Percentiles rank a stretch among this genome's conserved stretches.
Evolutionary conservation across 352 stramenopile genomes (phyloP).

Genomic region (Globisporangium apiculatum): DNA sequence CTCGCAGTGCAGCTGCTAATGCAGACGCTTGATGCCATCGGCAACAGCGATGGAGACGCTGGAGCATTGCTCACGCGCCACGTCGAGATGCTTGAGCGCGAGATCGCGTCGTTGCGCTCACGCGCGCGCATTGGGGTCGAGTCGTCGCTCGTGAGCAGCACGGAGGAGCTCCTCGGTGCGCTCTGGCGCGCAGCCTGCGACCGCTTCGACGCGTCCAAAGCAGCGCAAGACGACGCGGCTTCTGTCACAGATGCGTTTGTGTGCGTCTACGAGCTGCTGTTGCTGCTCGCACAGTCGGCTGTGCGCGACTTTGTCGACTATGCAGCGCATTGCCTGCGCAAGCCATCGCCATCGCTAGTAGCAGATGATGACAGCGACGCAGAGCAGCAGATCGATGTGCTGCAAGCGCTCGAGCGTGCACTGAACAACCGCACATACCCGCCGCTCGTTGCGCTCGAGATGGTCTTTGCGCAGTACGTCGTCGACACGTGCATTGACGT

Average conservation of each 20-base stretch:
- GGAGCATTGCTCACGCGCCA: background rate
- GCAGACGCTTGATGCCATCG: background rate
- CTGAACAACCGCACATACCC: conserved; percentile 28
- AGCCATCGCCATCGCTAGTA: too few relatives aligned
- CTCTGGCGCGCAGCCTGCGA: background rate
- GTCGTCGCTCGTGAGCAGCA: conserved; percentile 9
- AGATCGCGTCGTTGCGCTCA: background rate
- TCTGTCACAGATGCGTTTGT: conserved; percentile 14
- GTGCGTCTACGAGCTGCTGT: conserved; percentile 17
- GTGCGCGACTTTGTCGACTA: conserved; percentile 15
- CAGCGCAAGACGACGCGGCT: background rate
- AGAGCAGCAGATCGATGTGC: conserved; percentile 21
- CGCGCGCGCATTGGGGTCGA: conserved; percentile 6
- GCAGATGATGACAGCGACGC: background rate
- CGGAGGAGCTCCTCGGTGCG: background rate
- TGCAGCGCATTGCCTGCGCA: background rate
- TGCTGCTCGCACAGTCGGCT: conserved; percentile 12
- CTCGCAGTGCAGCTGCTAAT: conserved; percentile 14
- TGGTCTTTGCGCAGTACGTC: conserved; percentile 38
- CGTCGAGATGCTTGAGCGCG: conserved; percentile 2
- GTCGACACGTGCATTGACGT: conserved; percentile 37
- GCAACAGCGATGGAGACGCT: background rate
- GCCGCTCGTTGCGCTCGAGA: conserved; percentile 27
- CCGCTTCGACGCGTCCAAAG: background rate
- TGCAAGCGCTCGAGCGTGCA: conserved; percentile 20